A percentile compares a stretch with the other conserved stretches of the same genome.
Evolutionary conservation across 441 rosid genomes (phyloP).

Genomic region (Adansonia rubrostipa): DNA sequence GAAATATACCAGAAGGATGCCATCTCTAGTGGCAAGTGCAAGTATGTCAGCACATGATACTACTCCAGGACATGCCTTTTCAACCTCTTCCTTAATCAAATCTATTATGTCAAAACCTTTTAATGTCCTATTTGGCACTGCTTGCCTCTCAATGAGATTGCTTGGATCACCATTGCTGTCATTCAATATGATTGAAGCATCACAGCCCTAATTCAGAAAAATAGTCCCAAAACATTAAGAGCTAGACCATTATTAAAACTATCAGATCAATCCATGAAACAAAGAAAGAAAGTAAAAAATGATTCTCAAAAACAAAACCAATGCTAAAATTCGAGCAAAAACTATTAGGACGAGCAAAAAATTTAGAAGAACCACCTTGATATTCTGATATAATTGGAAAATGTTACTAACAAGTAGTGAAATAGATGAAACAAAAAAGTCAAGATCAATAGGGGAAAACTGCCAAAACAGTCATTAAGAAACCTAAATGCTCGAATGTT

Average conservation of each 20-base stretch:
- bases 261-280: not conserved
- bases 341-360: not conserved
- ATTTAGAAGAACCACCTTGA: not conserved
- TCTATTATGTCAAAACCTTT: constrained; percentile 40
- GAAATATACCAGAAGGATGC: constrained; percentile 43
- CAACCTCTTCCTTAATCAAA: constrained; percentile 42
- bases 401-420: no score
- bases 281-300: not conserved
- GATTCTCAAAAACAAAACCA: not conserved
- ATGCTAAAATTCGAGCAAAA: not conserved
- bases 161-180: constrained; percentile 41
- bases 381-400: not conserved
- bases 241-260: constrained; percentile 2
- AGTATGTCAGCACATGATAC: constrained; percentile 57
- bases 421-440: not conserved
- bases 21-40: constrained; percentile 57
- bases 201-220: constrained; percentile 48
- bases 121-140: constrained; percentile 42
- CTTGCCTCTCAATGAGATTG: constrained; percentile 39
- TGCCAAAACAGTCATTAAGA: not conserved
- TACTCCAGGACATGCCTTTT: constrained; percentile 48
- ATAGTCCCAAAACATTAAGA: constrained; percentile 20
- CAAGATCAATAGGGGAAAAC: not conserved
- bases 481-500: not conserved
- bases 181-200: constrained; percentile 53